Base-by-base conservation (phyloP, 1,284 basidiomycete genomes). In the Psilocybe mexicana region DNA sequence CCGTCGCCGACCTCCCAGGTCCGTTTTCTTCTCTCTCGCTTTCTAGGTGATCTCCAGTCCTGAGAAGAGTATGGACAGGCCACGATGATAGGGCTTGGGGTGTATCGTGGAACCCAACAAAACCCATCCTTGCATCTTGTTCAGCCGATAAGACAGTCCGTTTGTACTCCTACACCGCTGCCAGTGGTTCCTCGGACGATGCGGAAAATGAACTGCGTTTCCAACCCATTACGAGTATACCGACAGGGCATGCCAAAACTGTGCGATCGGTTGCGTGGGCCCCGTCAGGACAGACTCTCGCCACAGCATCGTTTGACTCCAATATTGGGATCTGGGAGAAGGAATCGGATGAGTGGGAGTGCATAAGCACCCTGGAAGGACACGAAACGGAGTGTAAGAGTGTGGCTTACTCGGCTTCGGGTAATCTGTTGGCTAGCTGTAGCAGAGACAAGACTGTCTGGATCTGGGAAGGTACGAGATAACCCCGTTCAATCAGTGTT, bases 351-450 rank as follows among this genome's bases (percentile, higher is more conserved):
- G 87, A 90, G 60, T 92, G 94, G 92, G 93, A 96, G 67, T 96
- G 94, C 70, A 84, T 90, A 57, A 89, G 88, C 52, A 84, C 92
- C 45, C 74, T 98, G 35, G 96, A 98, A 70, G 97, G 97, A 0
- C 97, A 99, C 70, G 97, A 99, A 72, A 96, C 90, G 51, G 97
- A 99, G 72, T 98, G 96, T 78, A 99, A 99, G 79, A 85, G 89
- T 64, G 92, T 98, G 0, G 92, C 88, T 2, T 99, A 94, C 74
- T 96, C 92, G 18, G 77, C 76, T 45, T 79, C 81, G 25, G 97
- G 96, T 0, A 89, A 82, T 4, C 74, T 98, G 26, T 79, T 99
- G 14, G 96, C 96, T 5, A 95, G 90, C 65, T 98, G 96, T 70
- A 92, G 92, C 66, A 81, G 97, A 59, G 97, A 99, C 76, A 98